Evolutionary conservation across 768 basidiomycete genomes (phyloP).

Genomic region (Pseudohyphozyma bogoriensis): DNA sequence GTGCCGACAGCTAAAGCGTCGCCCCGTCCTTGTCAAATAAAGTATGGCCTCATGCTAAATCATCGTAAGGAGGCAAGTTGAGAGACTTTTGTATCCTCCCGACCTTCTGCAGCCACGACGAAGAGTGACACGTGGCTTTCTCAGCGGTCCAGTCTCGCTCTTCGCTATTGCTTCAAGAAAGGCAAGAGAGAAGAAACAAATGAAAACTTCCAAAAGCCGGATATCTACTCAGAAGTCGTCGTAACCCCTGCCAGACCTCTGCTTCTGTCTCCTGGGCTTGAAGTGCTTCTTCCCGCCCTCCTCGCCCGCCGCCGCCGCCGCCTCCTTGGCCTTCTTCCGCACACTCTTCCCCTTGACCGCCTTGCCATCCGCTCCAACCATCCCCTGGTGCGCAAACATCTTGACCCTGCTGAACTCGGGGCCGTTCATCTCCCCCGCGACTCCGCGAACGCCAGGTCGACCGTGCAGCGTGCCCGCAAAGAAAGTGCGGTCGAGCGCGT

Average conservation of each 20-base stretch:
- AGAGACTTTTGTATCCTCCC: too few relatives aligned
- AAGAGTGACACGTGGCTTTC: too few relatives aligned
- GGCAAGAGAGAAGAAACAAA: too few relatives aligned
- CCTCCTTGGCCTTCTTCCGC: conserved; percentile 43
- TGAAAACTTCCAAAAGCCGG: not conserved
- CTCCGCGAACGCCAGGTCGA: conserved; percentile 56
- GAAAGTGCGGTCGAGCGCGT: conserved; percentile 68
- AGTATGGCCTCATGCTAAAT: too few relatives aligned
- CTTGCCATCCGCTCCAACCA: conserved; percentile 30
- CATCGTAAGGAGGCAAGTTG: too few relatives aligned
- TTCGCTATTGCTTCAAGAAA: too few relatives aligned
- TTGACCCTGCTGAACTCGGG: conserved; percentile 53
- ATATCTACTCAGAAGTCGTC: conserved; percentile 41
- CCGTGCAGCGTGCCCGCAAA: conserved; percentile 53
- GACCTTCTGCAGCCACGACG: too few relatives aligned
- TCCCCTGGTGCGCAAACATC: conserved; percentile 62
- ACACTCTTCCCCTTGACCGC: conserved; percentile 39
- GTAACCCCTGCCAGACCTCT: conserved; percentile 86
- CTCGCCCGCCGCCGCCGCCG: conserved; percentile 41
- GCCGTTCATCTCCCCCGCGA: conserved; percentile 40
- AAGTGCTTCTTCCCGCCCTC: conserved; percentile 64
- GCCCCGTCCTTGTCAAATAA: too few relatives aligned
- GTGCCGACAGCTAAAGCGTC: too few relatives aligned
- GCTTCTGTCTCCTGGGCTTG: conserved; percentile 72
- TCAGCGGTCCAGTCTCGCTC: too few relatives aligned